Base-by-base conservation (phyloP, 129 eudicot genomes). In the Cynara cardunculus region DNA sequence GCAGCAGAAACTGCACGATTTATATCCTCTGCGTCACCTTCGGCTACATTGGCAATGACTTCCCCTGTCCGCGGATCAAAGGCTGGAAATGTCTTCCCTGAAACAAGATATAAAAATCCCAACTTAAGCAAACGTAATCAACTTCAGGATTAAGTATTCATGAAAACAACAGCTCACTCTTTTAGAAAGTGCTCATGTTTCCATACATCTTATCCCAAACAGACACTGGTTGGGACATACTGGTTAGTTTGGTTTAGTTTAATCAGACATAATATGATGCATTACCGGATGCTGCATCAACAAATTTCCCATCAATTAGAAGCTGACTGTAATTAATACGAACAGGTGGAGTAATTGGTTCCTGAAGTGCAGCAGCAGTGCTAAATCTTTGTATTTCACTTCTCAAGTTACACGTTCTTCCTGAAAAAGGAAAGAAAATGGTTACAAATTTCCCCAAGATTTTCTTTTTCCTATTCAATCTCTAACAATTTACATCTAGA, bases 1-100 rank as follows among this genome's bases (percentile, higher is more conserved):
- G 90, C 90, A 79, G 92, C 90, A 44, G 87, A 46, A n/a, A 81
- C 92, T n/a, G 92, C 90, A 7, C 90, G 87, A 66, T 89, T 86
- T 74, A 89, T 74, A 68, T 89, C 92, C 71, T 89, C 90, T 7
- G 83, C 87, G 67, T 89, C 92, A 13, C 88, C 92, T 86, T 89
- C 90, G 16, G 92, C 92, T 2, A 89, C 84, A 27, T 86, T 35
- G 14, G 87, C 85, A 71, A 86, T 79, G 64, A 89, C 90, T 34
- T 86, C 92, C 66, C 90, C 92, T 25, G 90, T 86, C 7, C 92
- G 85, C 5, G 92, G 92, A 65, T 89, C 92, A 73, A 71, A 79
- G 25, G 90, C 71, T 31, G 92, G 88, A 82, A 89, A 89, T 66
- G 90, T 89, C 75, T 84, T 86, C 21, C 90, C 83, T 81, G 71